Evolutionary conservation across 2,329 filamentous ascomycete species (phyloP).

Genomic region (Fusarium pseudocircinatum): DNA sequence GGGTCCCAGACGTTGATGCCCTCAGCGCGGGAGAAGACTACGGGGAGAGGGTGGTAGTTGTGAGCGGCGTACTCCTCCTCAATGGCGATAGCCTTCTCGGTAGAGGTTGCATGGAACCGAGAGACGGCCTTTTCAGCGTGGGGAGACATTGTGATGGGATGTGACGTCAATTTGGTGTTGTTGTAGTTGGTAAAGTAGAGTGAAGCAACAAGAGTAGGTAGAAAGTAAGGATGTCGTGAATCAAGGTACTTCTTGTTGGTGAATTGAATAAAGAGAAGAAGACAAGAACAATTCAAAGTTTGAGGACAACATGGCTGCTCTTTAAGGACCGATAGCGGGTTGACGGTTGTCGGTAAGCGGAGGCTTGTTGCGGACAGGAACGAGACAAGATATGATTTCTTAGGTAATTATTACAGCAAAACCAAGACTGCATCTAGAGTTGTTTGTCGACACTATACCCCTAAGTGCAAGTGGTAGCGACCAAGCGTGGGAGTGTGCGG

Average conservation of each 20-base stretch:
- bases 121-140: conserved; percentile 60
- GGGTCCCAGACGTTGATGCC: conserved; percentile 96
- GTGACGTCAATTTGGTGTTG: conserved; percentile 2
- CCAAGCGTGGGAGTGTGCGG: conserved; percentile 33
- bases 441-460: conserved; percentile 57
- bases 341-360: conserved; percentile 16
- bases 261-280: conserved; percentile 9
- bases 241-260: background rate
- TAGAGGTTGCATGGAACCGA: conserved; percentile 79
- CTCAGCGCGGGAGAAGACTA: conserved; percentile 87
- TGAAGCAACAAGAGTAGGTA: background rate
- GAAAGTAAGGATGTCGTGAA: background rate
- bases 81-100: conserved; percentile 78
- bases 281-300: background rate
- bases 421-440: conserved; percentile 11
- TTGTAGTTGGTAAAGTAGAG: background rate
- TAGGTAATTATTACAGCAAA: conserved; percentile 45
- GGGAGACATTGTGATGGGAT: conserved; percentile 60
- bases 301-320: conserved; percentile 24
- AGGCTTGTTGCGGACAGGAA: conserved; percentile 23
- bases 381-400: conserved; percentile 11
- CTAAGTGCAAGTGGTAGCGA: conserved; percentile 66
- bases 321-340: conserved; percentile 34
- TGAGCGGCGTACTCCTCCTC: conserved; percentile 91
- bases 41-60: conserved; percentile 97